These are phyloP conservation scores for Chalciporus sp. DNA, from an alignment of 1,284 basidiomycete genomes.

Conservation along the genomic window DNA sequence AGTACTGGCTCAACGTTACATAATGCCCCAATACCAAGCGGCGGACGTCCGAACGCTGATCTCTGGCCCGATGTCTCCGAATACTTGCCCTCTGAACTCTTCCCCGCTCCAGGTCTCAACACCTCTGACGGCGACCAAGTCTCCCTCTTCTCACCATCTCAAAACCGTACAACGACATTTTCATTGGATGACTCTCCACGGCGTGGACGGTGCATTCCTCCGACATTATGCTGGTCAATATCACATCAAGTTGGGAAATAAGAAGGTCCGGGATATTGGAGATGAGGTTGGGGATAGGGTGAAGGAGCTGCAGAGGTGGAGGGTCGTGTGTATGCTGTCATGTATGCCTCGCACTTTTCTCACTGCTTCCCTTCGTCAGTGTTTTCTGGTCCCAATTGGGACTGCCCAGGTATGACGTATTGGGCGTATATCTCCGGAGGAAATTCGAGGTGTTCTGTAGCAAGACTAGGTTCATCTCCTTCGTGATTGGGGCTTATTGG, in stretches of 20 bases:
- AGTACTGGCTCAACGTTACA: too few species aligned
- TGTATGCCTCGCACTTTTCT: conserved; percentile 66
- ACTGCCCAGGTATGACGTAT: conserved; percentile 69
- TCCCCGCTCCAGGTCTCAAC: conserved; percentile 64
- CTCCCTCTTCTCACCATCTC: conserved; percentile 68
- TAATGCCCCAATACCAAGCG: conserved; percentile 61
- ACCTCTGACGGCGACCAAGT: conserved; percentile 56
- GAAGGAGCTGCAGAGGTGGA: conserved; percentile 73
- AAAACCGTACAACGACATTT: conserved; percentile 76
- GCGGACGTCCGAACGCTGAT: conserved; percentile 70
- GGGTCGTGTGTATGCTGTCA: conserved; percentile 76
- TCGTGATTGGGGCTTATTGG: conserved; percentile 56
- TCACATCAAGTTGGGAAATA: conserved; percentile 55
- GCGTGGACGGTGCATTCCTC: conserved; percentile 75
- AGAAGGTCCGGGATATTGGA: conserved; percentile 57
- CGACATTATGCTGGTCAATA: conserved; percentile 72
- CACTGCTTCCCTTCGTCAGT: background rate
- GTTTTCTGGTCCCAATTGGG: background rate
- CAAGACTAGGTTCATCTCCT: conserved; percentile 73
- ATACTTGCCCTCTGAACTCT: conserved; percentile 72
- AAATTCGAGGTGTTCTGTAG: conserved; percentile 58
- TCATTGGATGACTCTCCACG: conserved; percentile 79
- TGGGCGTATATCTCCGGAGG: conserved; percentile 63
- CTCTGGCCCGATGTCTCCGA: conserved; percentile 75
- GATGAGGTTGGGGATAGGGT: conserved; percentile 75